Percentiles rank a stretch among this genome's conserved stretches.
Evolutionary conservation across 495 filamentous ascomycete genomes (phyloP).

Genomic region (Trichoderma orchidacearum): DNA sequence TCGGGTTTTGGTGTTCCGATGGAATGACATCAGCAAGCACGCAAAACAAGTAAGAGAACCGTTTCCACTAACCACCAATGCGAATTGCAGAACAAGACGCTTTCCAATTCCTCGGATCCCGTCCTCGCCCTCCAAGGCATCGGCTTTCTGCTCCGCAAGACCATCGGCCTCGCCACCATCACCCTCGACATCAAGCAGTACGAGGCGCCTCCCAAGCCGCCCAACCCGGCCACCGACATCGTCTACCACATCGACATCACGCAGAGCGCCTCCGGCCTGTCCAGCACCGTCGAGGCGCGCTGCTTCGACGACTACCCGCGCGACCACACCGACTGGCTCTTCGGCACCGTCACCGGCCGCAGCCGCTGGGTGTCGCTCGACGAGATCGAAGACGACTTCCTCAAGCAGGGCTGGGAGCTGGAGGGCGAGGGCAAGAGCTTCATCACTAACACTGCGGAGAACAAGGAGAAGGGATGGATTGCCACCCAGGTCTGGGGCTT

Average conservation of each 20-base stretch:
- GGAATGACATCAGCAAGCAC: neutral
- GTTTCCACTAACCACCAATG: neutral
- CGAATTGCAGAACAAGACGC: conserved; percentile 67
- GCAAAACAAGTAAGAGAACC: conserved; percentile 1
- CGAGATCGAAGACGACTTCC: conserved; percentile 27
- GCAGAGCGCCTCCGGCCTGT: conserved; percentile 61
- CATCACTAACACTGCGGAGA: conserved; percentile 41
- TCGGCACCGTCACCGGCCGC: conserved; percentile 55
- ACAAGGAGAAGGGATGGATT: conserved; percentile 41
- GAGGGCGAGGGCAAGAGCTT: conserved; percentile 35
- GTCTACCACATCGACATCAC: conserved; percentile 67
- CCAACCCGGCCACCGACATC: conserved; percentile 18
- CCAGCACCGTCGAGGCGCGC: conserved; percentile 58
- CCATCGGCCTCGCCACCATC: conserved; percentile 55
- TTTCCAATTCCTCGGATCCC: conserved; percentile 58
- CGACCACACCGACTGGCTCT: conserved; percentile 67
- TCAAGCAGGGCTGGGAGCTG: conserved; percentile 33
- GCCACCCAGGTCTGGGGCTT: conserved; percentile 46
- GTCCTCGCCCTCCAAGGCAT: conserved; percentile 73
- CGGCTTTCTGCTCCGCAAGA: conserved; percentile 69
- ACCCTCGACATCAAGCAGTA: conserved; percentile 58
- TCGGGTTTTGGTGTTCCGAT: neutral
- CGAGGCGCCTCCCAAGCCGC: conserved; percentile 27
- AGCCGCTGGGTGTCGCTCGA: conserved; percentile 33
- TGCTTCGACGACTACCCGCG: conserved; percentile 56